These are phyloP conservation scores for Xylaria sp. DNA, from an alignment of 2,329 filamentous ascomycete species.

Conservation along the genomic window DNA sequence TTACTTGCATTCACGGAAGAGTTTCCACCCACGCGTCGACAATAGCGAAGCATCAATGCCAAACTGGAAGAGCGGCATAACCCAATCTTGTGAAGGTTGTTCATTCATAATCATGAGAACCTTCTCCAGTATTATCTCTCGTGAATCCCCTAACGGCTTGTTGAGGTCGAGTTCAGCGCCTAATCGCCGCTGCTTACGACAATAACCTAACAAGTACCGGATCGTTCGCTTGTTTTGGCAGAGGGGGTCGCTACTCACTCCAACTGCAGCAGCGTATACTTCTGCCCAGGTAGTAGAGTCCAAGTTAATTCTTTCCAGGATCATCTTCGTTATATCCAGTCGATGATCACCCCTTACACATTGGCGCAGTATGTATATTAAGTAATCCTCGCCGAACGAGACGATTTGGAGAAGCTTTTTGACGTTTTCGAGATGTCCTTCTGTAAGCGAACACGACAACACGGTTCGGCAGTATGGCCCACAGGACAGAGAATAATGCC, in stretches of 20 bases:
- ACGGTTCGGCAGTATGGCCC: not conserved
- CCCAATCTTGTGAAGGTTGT: not conserved
- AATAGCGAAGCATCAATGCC: not conserved
- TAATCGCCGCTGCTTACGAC: not conserved
- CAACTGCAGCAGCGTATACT: not conserved
- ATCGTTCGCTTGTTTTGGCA: not conserved
- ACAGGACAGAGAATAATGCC: not conserved
- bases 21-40: not conserved
- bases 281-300: not conserved
- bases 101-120: not conserved
- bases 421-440: not conserved
- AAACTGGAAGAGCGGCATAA: not conserved
- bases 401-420: not conserved
- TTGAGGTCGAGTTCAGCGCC: not conserved
- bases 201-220: not conserved
- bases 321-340: not conserved
- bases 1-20: not conserved
- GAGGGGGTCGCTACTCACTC: too few species aligned
- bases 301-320: not conserved
- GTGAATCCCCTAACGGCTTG: not conserved
- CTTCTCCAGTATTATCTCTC: not conserved
- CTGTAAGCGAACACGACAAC: not conserved
- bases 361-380: not conserved
- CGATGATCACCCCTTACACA: not conserved
- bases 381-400: not conserved